Evolutionary conservation across 192 early-diverging fungal genomes (phyloP), one percentile per base, ranked within the genome.

Genomic region (Podila horticola): DNA sequence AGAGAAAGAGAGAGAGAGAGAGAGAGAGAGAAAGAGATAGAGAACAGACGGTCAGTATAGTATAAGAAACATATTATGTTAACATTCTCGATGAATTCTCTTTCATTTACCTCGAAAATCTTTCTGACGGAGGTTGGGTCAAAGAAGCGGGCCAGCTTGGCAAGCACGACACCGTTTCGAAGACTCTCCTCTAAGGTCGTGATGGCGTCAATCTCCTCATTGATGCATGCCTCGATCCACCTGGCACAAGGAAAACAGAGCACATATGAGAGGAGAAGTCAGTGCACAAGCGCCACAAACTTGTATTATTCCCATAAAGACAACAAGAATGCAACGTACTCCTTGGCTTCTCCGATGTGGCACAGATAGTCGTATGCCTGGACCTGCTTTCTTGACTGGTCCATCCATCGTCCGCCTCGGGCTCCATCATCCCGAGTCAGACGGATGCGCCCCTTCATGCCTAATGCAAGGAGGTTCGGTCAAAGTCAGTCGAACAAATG

Each of bases 351-450:
- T 60, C 96, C 93, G 64, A 99, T 94, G 72, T 98, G 98, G 71
- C 98, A 99, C 7, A 99, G 89, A 71, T 99, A 99, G 86, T 99
- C 98, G 84, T 98, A 98, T n/a, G 97, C 97, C 36, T 95, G 94
- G 48, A 98, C 74, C 58, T 96, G 92, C 55, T 89, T 90, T 61
- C 98, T 86, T 83, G 96, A 93, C 33, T 91, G 73, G 79, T 99
- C 98, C 88, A 96, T 94, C 97, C 95, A 97, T 34, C 86, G 83
- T 49, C 82, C 81, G 11, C 72, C 85, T 19, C 51, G 50, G 48
- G 69, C 68, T 36, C 70, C 62, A 58, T 79, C 74, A 33, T 74
- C 83, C 58, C 86, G 83, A 55, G 84, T 82, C 58, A 87, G 71
- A 51, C 84, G 71, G 64, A 86, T 85, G 58, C 85, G 84, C 45